phyloP scores from a whole-genome alignment of 2,329 filamentous ascomycete species.

The Neurospora sp. region DNA sequence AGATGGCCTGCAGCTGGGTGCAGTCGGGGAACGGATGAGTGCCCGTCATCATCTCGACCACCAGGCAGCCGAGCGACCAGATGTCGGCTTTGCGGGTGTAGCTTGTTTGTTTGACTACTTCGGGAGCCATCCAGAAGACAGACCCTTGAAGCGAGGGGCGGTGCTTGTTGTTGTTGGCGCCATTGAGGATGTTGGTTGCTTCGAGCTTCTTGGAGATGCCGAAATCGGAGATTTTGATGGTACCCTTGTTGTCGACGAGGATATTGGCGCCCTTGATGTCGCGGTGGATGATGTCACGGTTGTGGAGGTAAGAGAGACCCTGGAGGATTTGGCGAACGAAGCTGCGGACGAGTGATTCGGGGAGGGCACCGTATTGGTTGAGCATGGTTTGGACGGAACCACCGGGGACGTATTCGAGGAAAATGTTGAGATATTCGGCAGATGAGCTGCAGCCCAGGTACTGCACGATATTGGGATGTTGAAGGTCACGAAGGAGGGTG shows the following conservation, averaged over 20 bases:
- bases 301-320: slow-evolving; percentile 87
- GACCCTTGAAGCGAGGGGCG: slow-evolving; percentile 83
- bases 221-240: slow-evolving; percentile 98
- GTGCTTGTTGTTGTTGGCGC: slow-evolving; percentile 56
- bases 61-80: slow-evolving; percentile 91
- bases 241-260: slow-evolving; percentile 96
- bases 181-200: slow-evolving; percentile 71
- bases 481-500: slow-evolving; percentile 81
- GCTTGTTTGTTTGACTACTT: slow-evolving; percentile 94
- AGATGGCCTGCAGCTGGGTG: slow-evolving; percentile 94
- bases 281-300: slow-evolving; percentile 90
- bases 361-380: slow-evolving; percentile 91
- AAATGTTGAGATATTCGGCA: slow-evolving; percentile 91
- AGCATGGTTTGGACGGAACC: slow-evolving; percentile 98
- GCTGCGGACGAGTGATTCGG: slow-evolving; percentile 86
- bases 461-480: slow-evolving; percentile 95
- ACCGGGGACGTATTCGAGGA: slow-evolving; percentile 96
- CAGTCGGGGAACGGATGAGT: slow-evolving; percentile 94
- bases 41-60: slow-evolving; percentile 99
- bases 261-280: slow-evolving; percentile 99
- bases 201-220: slow-evolving; percentile 98
- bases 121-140: slow-evolving; percentile 99
- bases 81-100: slow-evolving; percentile 99
- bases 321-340: slow-evolving; percentile 94
- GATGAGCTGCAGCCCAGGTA: slow-evolving; percentile 94